Percentiles rank a stretch among this genome's conserved stretches.
Conservation (phyloP, 352 stramenopile species). For the Peronospora farinosa region DNA sequence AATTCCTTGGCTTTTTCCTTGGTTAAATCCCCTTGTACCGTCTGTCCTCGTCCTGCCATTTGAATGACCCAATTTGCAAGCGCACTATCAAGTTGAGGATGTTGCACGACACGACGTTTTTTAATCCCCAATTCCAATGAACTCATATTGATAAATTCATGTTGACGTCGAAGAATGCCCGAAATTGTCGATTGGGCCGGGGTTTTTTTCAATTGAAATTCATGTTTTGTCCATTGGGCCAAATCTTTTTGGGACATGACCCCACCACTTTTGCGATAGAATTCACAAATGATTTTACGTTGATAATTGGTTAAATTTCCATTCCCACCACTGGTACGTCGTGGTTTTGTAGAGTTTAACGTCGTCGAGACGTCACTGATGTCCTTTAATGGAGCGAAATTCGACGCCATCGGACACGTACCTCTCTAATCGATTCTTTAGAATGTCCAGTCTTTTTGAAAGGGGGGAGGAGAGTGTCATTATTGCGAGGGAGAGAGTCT, state of each 20-base stretch:
- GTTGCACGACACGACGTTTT: conserved; percentile 76
- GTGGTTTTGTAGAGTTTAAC: conserved; percentile 8
- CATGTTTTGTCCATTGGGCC: conserved; percentile 81
- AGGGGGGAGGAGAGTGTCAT: not conserved
- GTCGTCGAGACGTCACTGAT: not conserved
- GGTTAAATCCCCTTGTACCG: conserved; percentile 74
- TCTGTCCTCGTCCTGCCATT: conserved; percentile 68
- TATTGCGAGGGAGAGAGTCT: not conserved
- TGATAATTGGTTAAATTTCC: conserved; percentile 82
- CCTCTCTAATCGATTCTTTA: conserved; percentile 8
- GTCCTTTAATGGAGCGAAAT: conserved; percentile 14
- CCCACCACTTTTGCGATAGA: conserved; percentile 70
- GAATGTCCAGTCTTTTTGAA: conserved; percentile 1
- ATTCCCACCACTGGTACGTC: conserved; percentile 36
- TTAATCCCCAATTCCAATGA: conserved; percentile 76
- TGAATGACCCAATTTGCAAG: conserved; percentile 86
- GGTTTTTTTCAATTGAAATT: conserved; percentile 78
- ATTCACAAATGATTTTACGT: conserved; percentile 80
- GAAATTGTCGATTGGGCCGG: conserved; percentile 81
- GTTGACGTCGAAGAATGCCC: conserved; percentile 70
- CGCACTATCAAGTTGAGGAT: conserved; percentile 69
- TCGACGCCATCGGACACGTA: conserved; percentile 3
- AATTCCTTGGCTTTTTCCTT: conserved; percentile 86
- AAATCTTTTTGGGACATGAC: conserved; percentile 85
- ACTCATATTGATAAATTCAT: conserved; percentile 84